These are phyloP conservation scores for Wickerhamomyces pijperi DNA, from an alignment of 805 yeast species.

Conservation along the genomic window DNA sequence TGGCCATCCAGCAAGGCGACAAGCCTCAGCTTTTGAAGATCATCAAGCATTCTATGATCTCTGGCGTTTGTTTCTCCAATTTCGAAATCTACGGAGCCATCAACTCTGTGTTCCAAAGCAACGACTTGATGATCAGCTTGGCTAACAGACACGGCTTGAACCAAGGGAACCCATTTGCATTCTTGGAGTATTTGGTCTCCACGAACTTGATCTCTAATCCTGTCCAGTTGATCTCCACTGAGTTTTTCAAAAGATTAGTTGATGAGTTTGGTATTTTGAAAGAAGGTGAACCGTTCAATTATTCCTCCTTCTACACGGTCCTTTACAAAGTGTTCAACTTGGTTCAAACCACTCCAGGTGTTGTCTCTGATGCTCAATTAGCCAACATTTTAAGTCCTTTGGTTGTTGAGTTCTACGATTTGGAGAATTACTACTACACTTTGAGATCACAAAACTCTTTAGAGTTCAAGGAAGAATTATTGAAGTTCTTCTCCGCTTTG, in stretches of 20 bases:
- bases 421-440: slow-evolving; percentile 20
- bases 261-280: slow-evolving; percentile 10
- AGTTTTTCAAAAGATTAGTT: slow-evolving; percentile 20
- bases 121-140: slow-evolving; percentile 22
- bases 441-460: slow-evolving; percentile 16
- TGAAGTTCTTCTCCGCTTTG: slow-evolving; percentile 14
- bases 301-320: slow-evolving; percentile 22
- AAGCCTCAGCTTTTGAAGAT: slow-evolving; percentile 24
- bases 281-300: slow-evolving; percentile 9
- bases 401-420: slow-evolving; percentile 24
- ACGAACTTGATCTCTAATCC: slow-evolving; percentile 1
- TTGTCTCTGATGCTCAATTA: slow-evolving; percentile 11
- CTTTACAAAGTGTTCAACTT: slow-evolving; percentile 21
- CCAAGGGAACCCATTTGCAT: slow-evolving; percentile 17
- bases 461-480: slow-evolving; percentile 21
- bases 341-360: slow-evolving; percentile 1
- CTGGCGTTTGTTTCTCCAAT: slow-evolving; percentile 20
- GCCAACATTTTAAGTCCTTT: slow-evolving; percentile 24
- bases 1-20: slow-evolving; percentile 12
- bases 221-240: slow-evolving; percentile 9
- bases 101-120: slow-evolving; percentile 21
- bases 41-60: slow-evolving; percentile 26
- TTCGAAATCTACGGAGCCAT: slow-evolving; percentile 16
- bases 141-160: slow-evolving; percentile 23
- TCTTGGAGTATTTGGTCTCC: slow-evolving; percentile 15